Base-by-base conservation (phyloP, 768 basidiomycete species). In the Serendipita sp. region DNA sequence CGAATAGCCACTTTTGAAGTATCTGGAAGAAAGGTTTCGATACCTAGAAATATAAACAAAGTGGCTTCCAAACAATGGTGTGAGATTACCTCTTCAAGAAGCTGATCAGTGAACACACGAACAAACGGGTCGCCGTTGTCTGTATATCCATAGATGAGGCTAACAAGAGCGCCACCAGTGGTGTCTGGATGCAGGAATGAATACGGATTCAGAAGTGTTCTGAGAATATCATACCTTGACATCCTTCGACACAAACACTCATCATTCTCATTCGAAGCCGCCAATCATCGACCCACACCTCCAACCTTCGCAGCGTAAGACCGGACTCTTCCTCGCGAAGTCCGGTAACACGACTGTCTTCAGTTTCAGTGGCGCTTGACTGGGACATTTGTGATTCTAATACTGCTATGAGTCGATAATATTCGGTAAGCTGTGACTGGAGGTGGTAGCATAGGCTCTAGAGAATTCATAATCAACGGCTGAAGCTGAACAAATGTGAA, bases 81-180 rank as follows among this genome's bases (percentile, higher is more conserved):
- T 7, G 14, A 38, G 38, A 5, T 51, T 58, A 89, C 92, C 75
- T 96, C 90, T 77, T 91, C 90, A 61, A 99, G 77, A 1, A 99
- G 78, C 65, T 89, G 83, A 67, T 94, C 85, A 5, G 92, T 95
- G 71, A 98, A 97, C 63, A 82, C 81, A 61, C 91, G 80, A 51
- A 97, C 83, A 71, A 97, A 97, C 0, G 95, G 94, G 69, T 98
- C 96, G 20, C 96, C 96, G 68, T 94, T 96, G 66, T 92, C 86
- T 1, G 95, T 95, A 70, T 96, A 93, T 26, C 88, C 80, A 70
- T 98, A 93, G 45, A 99, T 96, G 43, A 92, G 76, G 66, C 96
- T 97, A 14, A 98, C 91, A 30, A 98, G 78, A 7, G 93, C 91
- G 5, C 96, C 96, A 1, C 96, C 96, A 67, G 90, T 86, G 0